Conservation (phyloP, 371 early-diverging fungal species). For the Mortierella sp. region DNA sequence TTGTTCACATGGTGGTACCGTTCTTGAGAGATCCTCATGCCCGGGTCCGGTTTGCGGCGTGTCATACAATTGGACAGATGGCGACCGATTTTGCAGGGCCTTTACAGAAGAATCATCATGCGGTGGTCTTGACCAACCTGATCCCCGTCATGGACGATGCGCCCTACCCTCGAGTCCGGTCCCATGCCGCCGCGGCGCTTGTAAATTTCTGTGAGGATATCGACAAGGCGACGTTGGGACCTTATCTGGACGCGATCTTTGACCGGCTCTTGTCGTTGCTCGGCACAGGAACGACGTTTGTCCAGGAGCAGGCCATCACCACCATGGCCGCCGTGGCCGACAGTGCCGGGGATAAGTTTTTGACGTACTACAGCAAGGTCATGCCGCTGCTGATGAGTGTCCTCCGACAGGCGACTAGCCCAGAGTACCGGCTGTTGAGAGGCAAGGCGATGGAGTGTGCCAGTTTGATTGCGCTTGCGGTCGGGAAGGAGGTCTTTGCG, state of each 20-base stretch:
- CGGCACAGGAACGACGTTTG: slow-evolving; percentile 85
- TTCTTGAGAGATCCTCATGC: slow-evolving; percentile 92
- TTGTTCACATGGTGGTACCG: slow-evolving; percentile 86
- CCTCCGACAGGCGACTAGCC: slow-evolving; percentile 83
- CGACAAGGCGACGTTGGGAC: slow-evolving; percentile 81
- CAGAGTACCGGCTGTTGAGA: slow-evolving; percentile 90
- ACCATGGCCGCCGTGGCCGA: slow-evolving; percentile 98
- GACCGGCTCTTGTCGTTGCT: slow-evolving; percentile 86
- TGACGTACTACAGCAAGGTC: slow-evolving; percentile 88
- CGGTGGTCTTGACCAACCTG: slow-evolving; percentile 78
- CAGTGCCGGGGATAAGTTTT: slow-evolving; percentile 89
- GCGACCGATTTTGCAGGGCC: slow-evolving; percentile 94
- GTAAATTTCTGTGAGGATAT: slow-evolving; percentile 96
- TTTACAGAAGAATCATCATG: slow-evolving; percentile 87
- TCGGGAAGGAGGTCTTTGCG: slow-evolving; percentile 89
- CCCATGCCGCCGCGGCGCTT: slow-evolving; percentile 96
- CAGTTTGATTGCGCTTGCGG: slow-evolving; percentile 91
- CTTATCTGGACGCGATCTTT: slow-evolving; percentile 91
- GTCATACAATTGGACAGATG: slow-evolving; percentile 97
- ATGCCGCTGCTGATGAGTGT: slow-evolving; percentile 94
- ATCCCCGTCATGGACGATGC: slow-evolving; percentile 92
- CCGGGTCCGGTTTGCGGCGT: slow-evolving; percentile 96
- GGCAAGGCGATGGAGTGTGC: slow-evolving; percentile 98
- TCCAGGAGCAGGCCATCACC: slow-evolving; percentile 98
- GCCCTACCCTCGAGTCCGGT: slow-evolving; percentile 82